Evolutionary conservation across 305 asterid genomes (phyloP), one percentile per base, ranked within the genome.

Genomic region (Fraxinus baroniana): DNA sequence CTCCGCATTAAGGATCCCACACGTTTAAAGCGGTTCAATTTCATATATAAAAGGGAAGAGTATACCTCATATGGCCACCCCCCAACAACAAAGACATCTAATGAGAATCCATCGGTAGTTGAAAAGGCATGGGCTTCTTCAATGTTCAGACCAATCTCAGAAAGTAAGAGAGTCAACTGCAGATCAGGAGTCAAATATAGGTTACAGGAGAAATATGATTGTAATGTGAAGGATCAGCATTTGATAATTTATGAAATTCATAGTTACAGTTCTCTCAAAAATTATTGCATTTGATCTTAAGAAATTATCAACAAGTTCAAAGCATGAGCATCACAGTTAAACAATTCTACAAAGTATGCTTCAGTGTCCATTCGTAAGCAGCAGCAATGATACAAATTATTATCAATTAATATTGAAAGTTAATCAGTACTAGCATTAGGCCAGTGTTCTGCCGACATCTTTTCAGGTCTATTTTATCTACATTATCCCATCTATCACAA

Each of bases 41-140:
- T 73, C 28, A 12, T 46, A 20, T 26, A 24, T 44, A n/a, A 52
- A 33, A 78, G 71, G 74, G 52, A 75, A 18, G 32, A 52, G 13
- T 39, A 26, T 88, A 90, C 92, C 89, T 87, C 89, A 84, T 87
- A 85, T 68, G 91, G 89, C 92, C 92, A 90, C 28, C 92, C 92
- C 85, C 74, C 86, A 60, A 90, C 91, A 71, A 90, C 92, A 76
- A 90, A 90, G 83, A 87, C 91, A 52, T 90, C 92, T 83, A 90
- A 82, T 17, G 92, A 90, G 89, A 90, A 90, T 78, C 92, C 92
- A 77, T 90, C 92, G 37, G 82, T 81, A 82, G 92, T 90, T 26
- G 92, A 90, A 83, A 90, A 90, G 57, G 89, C 91, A 90, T 90
- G 90, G 39, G 92, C 92, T 78, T 90, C 92, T 85, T 88, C 91